Evolutionary conservation across 148 eudicot genomes (phyloP).

Genomic region (Vaccinium corymbosum): DNA sequence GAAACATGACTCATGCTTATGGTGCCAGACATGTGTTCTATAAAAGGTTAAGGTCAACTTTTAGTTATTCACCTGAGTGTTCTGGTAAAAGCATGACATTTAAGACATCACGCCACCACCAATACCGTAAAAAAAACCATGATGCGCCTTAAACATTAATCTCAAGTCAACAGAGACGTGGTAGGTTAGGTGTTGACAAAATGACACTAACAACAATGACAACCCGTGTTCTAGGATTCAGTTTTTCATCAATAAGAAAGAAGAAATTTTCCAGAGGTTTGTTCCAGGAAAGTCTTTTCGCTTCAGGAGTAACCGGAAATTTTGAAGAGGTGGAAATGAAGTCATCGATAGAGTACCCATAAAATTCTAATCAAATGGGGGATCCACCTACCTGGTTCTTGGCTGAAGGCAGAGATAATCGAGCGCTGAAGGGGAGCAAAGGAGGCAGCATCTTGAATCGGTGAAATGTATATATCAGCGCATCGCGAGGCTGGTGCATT

Average conservation of each 20-base stretch:
- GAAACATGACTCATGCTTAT: not conserved
- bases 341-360: not conserved
- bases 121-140: not conserved
- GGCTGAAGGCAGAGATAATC: not conserved
- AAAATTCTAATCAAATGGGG: not conserved
- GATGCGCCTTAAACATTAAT: not conserved
- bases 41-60: not conserved
- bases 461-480: not conserved
- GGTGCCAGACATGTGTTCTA: not conserved
- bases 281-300: not conserved
- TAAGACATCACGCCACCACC: not conserved
- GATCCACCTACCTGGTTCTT: not conserved
- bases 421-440: not conserved
- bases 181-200: not conserved
- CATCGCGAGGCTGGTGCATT: not conserved
- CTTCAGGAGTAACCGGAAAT: not conserved
- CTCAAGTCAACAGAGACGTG: not conserved
- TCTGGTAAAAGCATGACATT: not conserved
- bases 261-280: not conserved
- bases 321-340: not conserved
- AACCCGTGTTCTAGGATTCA: not conserved
- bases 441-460: not conserved
- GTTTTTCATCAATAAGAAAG: not conserved
- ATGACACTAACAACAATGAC: not conserved
- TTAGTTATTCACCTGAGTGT: not conserved